Conservation (phyloP, 1,284 basidiomycete genomes). For the Trichosporon sp. region DNA sequence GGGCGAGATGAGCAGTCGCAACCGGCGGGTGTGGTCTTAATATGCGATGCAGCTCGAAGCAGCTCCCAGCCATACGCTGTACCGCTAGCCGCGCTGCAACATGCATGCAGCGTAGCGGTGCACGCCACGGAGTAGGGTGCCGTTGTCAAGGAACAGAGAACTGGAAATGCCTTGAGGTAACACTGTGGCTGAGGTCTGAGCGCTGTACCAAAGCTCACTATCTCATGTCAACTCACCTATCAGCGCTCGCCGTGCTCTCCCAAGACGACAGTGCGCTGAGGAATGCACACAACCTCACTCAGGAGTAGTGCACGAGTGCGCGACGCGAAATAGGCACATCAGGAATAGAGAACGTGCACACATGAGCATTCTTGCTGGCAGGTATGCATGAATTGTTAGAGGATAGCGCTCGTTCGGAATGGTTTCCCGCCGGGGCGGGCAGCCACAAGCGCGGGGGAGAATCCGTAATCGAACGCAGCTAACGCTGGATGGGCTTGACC, state of each 20-base stretch:
- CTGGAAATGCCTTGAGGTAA: constrained; percentile 9
- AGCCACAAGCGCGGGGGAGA: background rate
- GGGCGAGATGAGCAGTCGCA: constrained; percentile 9
- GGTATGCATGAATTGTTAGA: background rate
- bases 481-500: background rate
- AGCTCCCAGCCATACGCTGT: background rate
- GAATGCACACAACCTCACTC: background rate
- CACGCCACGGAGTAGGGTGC: background rate
- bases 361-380: background rate
- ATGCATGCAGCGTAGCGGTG: constrained; percentile 3
- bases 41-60: constrained; percentile 13
- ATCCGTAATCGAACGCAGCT: background rate
- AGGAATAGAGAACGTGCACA: background rate
- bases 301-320: constrained; percentile 6
- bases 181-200: constrained; percentile 9
- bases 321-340: constrained; percentile 7
- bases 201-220: constrained; percentile 11
- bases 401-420: background rate
- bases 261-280: background rate
- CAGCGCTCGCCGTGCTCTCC: background rate
- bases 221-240: constrained; percentile 15
- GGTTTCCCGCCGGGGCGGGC: background rate
- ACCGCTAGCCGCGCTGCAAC: background rate
- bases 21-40: background rate
- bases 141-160: background rate